Evolutionary conservation across 371 early-diverging fungal genomes (phyloP).

Genomic region (Furculomyces boomerangus): DNA sequence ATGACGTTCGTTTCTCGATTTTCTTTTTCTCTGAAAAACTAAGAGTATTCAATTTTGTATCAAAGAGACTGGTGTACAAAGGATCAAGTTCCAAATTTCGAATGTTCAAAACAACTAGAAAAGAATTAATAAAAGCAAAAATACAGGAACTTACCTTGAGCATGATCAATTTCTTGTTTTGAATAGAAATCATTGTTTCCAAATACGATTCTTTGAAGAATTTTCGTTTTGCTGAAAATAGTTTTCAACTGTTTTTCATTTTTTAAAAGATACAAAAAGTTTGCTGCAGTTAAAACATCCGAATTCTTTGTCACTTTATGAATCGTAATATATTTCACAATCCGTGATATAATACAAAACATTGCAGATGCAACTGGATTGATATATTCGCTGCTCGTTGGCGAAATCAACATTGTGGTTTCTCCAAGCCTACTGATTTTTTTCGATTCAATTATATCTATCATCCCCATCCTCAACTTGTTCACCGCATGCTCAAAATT

Average conservation of each 20-base stretch:
- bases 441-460: not conserved
- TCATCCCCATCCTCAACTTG: not conserved
- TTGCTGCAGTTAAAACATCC: not conserved
- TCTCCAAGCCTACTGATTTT: not conserved
- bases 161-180: no score
- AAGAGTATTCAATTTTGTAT: not conserved
- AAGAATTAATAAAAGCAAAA: not conserved
- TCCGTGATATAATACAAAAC: not conserved
- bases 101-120: not conserved
- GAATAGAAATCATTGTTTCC: not conserved
- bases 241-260: not conserved
- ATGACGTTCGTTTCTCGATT: no score
- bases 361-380: not conserved
- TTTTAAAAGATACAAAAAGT: not conserved
- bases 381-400: not conserved
- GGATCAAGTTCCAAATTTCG: not conserved
- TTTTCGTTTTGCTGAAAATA: not conserved
- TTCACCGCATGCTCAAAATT: not conserved
- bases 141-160: no score
- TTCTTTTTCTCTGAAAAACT: no score
- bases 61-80: not conserved
- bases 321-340: not conserved
- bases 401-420: not conserved
- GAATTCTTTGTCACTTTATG: not conserved
- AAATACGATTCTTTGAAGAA: not conserved